Percentiles rank a stretch among this genome's conserved stretches.
phyloP scores from a whole-genome alignment of 805 yeast genomes.

The Yarrowia bubula region DNA sequence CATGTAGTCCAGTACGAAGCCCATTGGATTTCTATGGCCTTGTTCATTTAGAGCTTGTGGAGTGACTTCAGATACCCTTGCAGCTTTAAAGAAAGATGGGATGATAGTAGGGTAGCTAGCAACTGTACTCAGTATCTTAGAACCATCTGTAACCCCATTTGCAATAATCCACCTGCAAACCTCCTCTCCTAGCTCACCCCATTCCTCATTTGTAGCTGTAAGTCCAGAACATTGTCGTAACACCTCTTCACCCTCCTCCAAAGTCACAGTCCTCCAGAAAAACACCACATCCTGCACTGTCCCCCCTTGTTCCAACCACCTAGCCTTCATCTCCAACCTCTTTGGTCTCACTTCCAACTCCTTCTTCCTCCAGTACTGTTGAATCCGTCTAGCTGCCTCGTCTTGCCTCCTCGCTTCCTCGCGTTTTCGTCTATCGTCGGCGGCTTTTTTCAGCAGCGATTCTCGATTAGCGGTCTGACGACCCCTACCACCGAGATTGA shows the following conservation, averaged over 20 bases:
- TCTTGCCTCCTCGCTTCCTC: conserved; percentile 53
- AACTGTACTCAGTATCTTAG: not conserved
- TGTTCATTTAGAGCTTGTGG: not conserved
- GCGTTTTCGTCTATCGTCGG: conserved; percentile 62
- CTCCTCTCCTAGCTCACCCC: conserved; percentile 6
- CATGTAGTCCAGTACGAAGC: conserved; percentile 11
- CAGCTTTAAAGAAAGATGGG: conserved; percentile 14
- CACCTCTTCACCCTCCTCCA: not conserved
- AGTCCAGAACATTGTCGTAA: not conserved
- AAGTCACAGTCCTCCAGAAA: not conserved
- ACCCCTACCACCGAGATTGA: conserved; percentile 60
- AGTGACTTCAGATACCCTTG: not conserved
- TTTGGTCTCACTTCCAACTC: not conserved
- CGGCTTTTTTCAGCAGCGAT: conserved; percentile 59
- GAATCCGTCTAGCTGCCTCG: conserved; percentile 52
- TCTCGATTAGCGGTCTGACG: conserved; percentile 40
- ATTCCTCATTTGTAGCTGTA: not conserved
- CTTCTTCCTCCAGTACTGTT: conserved; percentile 37
- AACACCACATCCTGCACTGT: not conserved
- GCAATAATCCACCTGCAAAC: conserved; percentile 7
- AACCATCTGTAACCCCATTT: not conserved
- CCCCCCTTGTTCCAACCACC: not conserved
- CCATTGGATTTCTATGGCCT: not conserved
- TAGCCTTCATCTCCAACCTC: not conserved
- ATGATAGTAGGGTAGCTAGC: not conserved